These are phyloP conservation scores for Candida sakaeoensis DNA, from an alignment of 805 yeast genomes.

Conservation along the genomic window DNA sequence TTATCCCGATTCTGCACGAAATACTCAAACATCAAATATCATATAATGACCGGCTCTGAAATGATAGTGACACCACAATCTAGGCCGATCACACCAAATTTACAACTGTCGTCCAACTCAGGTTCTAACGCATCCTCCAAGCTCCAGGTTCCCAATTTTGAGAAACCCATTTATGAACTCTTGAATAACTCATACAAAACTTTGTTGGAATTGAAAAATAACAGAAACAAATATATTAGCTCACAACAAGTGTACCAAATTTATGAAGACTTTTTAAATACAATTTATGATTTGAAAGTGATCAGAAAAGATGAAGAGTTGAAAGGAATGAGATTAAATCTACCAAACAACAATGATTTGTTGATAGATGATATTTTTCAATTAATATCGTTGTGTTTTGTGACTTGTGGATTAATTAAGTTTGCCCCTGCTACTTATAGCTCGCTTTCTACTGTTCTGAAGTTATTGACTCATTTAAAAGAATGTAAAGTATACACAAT, in stretches of 20 bases:
- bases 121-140: not conserved
- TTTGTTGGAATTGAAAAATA: constrained; percentile 47
- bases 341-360: constrained; percentile 60
- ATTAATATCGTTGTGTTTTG: constrained; percentile 75
- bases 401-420: constrained; percentile 87
- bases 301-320: constrained; percentile 48
- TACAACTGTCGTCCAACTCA: not conserved
- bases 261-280: constrained; percentile 54
- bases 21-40: too few species aligned
- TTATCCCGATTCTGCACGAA: constrained; percentile 4
- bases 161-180: constrained; percentile 28
- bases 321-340: constrained; percentile 30
- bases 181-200: constrained; percentile 24
- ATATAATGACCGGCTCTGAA: constrained; percentile 3
- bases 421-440: constrained; percentile 95
- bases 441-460: constrained; percentile 79
- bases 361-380: constrained; percentile 88
- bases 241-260: constrained; percentile 62
- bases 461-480: constrained; percentile 75
- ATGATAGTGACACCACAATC: constrained; percentile 10
- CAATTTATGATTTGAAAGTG: constrained; percentile 50
- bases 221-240: constrained; percentile 60
- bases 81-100: constrained; percentile 9
- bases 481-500: constrained; percentile 81
- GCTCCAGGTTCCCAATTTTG: constrained; percentile 30